These are phyloP conservation scores for Acanthamoeba royreba DNA, from an alignment of 208 protist genomes.

Conservation along the genomic window DNA sequence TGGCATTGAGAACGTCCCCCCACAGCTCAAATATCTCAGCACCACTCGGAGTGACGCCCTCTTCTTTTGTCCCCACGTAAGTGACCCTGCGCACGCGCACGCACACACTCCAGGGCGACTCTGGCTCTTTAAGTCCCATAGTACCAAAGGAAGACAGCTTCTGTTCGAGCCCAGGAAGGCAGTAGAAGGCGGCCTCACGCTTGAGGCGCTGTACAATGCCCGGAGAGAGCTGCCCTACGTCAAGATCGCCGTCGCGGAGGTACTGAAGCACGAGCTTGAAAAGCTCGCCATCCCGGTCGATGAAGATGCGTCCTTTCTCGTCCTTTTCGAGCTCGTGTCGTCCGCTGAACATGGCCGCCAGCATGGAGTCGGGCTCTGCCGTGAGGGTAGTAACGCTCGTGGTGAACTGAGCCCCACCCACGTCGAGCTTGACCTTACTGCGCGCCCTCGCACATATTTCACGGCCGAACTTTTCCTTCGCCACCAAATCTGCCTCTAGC, in stretches of 20 bases:
- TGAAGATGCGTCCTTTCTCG: background rate
- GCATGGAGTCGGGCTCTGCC: background rate
- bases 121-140: too few species aligned
- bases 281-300: background rate
- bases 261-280: background rate
- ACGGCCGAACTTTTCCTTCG: too few species aligned
- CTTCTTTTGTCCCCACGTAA: too few species aligned
- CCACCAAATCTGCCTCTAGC: too few species aligned
- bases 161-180: background rate
- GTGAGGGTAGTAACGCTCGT: background rate
- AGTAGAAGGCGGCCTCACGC: background rate
- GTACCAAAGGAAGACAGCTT: background rate
- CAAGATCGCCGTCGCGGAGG: background rate
- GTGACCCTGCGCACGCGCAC: too few species aligned
- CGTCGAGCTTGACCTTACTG: background rate
- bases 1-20: too few species aligned
- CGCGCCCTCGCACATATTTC: too few species aligned
- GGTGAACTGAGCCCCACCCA: background rate
- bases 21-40: too few species aligned
- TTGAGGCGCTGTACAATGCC: background rate
- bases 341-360: slow-evolving; percentile 1
- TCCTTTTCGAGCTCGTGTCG: background rate
- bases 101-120: too few species aligned
- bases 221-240: background rate
- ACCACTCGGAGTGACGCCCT: too few species aligned